Evolutionary conservation across 2,329 filamentous ascomycete genomes (phyloP).

Genomic region (Phyllosticta capitalensis): DNA sequence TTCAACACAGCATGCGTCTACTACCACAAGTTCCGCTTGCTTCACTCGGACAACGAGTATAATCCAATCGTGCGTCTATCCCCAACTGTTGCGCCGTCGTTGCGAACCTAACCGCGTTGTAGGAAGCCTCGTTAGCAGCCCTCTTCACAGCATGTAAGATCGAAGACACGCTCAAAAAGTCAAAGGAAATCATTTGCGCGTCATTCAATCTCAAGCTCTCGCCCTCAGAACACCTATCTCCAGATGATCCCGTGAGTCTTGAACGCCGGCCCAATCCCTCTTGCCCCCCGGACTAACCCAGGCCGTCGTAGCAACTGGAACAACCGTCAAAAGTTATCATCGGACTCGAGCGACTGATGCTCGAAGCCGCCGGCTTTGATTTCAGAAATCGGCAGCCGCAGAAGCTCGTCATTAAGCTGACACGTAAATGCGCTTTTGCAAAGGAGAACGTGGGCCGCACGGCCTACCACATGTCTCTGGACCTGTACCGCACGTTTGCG

Average conservation of each 20-base stretch:
- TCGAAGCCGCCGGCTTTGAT: slow-evolving; percentile 89
- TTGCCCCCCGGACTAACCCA: neutral
- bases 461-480: slow-evolving; percentile 75
- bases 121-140: slow-evolving; percentile 79
- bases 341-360: slow-evolving; percentile 80
- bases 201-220: slow-evolving; percentile 74
- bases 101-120: slow-evolving; percentile 10
- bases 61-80: slow-evolving; percentile 49
- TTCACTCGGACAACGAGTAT: slow-evolving; percentile 78
- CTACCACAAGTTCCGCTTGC: slow-evolving; percentile 86
- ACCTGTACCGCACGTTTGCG: slow-evolving; percentile 87
- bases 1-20: slow-evolving; percentile 87
- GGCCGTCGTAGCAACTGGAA: slow-evolving; percentile 61
- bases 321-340: slow-evolving; percentile 70
- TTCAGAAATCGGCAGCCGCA: slow-evolving; percentile 86
- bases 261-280: neutral
- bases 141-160: slow-evolving; percentile 94
- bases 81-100: neutral
- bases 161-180: slow-evolving; percentile 97
- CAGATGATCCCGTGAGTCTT: slow-evolving; percentile 66
- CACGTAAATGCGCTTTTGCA: slow-evolving; percentile 48
- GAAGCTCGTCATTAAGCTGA: slow-evolving; percentile 71
- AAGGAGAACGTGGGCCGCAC: slow-evolving; percentile 50
- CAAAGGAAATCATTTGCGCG: slow-evolving; percentile 81
- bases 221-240: slow-evolving; percentile 56